Base-by-base conservation (phyloP, 345 rosid genomes). In the Schrenkiella parvula region DNA sequence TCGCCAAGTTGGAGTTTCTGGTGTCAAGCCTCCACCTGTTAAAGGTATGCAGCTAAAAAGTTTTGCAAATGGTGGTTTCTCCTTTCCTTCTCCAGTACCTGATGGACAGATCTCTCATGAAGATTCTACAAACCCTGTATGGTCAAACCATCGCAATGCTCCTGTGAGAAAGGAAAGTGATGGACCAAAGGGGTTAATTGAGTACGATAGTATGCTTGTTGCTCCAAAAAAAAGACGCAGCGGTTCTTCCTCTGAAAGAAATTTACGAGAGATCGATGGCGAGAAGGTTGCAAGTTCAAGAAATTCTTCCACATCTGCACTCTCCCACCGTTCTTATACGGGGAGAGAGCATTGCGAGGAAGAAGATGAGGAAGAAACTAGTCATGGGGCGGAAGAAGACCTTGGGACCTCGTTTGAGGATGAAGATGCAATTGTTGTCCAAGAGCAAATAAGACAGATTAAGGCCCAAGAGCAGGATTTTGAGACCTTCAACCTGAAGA, bases 401-500 rank as follows among this genome's bases (percentile, higher is more conserved):
- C 87, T 79, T 13, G 95, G 88, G 59, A 85, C 79, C 53, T 80
- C 85, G 31, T 75, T 85, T 42, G 98, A 93, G 73, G 98, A 93
- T 86, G 97, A 93, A 72, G 98, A 93, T 76, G 92, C 84, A 32
- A 86, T 86, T 53, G 97, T 90, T 22, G 92, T 93, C 48, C 95
- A 93, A 74, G 98, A 91, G 84, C 97, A 93, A 85, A 86, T 91
- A 25, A 86, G 89, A 80, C 98, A 93, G 82, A 93, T 93, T 74
- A 91, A 87, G 82, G 88, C 86, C 41, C 97, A 93, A 68, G 98
- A 93, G 76, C 97, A 89, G 77, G 98, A 93, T 70, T 93, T 93
- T 80, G 98, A 93, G 78, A 91, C 95, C 54, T 93, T 93, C 82
- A 83, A 89, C 74, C 91, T 93, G 43, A 89, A 86, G 84, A 87